A percentile compares a stretch with the other conserved stretches of the same genome.
phyloP scores from a whole-genome alignment of 2,329 filamentous ascomycete genomes.

The Phoma herbarum region DNA sequence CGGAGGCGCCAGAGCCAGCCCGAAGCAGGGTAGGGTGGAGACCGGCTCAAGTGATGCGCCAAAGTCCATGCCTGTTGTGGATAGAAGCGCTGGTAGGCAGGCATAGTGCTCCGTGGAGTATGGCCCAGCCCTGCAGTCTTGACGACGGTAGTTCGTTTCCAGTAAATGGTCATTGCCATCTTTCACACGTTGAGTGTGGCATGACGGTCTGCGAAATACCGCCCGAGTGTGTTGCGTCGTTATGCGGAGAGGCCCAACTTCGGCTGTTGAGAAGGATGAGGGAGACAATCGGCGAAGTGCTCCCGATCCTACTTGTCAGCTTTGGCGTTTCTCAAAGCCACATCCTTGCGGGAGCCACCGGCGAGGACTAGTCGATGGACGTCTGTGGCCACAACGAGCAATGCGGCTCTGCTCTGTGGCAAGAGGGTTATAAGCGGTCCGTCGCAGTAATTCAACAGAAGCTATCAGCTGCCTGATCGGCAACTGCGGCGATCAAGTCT shows the following conservation, averaged over 20 bases:
- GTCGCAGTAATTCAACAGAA: conserved; percentile 12
- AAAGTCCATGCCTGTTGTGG: conserved; percentile 9
- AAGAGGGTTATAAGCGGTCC: conserved; percentile 30
- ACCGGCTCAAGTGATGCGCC: conserved; percentile 32
- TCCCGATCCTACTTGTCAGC: conserved; percentile 6
- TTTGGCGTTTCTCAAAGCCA: background rate
- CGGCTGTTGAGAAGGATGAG: conserved; percentile 10
- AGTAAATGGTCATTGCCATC: conserved; percentile 4
- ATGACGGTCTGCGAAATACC: background rate
- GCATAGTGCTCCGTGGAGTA: conserved; percentile 11
- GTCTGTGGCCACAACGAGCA: background rate
- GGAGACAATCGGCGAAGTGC: conserved; percentile 1
- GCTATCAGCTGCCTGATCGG: conserved; percentile 4
- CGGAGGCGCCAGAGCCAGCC: conserved; percentile 29
- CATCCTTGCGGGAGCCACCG: background rate
- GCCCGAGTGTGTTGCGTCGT: conserved; percentile 1
- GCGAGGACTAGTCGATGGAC: background rate
- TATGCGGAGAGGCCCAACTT: conserved; percentile 14
- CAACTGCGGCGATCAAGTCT: conserved; percentile 4
- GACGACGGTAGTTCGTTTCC: conserved; percentile 7
- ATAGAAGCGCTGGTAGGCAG: conserved; percentile 5
- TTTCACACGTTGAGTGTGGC: background rate
- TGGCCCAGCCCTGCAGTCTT: conserved; percentile 6
- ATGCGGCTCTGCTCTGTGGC: conserved; percentile 34
- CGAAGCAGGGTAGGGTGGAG: conserved; percentile 26